Base-by-base conservation (phyloP, 495 filamentous ascomycete species). In the Aspergillus sclerotioniger region DNA sequence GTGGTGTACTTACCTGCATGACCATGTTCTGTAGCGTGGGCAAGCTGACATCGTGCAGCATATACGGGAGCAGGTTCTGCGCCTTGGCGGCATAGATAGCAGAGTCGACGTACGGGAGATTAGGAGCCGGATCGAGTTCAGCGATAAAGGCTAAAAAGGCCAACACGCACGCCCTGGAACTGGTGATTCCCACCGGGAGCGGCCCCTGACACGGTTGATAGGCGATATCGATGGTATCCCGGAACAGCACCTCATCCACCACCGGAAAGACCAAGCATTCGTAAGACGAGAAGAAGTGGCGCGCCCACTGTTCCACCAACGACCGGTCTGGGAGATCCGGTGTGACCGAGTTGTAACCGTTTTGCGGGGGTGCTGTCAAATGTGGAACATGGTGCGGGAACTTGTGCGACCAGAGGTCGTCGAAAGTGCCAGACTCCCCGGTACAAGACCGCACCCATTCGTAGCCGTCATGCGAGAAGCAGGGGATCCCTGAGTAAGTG, bases 401-500 rank as follows among this genome's bases (percentile, higher is more conserved):
- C 33, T 43, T 20, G 12, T n/a, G 20, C 3, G 51, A 12, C 16
- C 8, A 16, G 35, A 39, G 4, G 16, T 12, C 32, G 10, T 53
- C 35, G n/a, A 53, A 53, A 1, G n/a, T 53, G 19, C 15, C 20
- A 13, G 12, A 19, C 12, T 53, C 32, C 3, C 51, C 51, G 51
- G 51, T 53, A 17, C 32, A 21, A 21, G 51, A 53, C 8, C 32
- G 32, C 6, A 53, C 35, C 51, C 51, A 53, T n/a, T 53, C 32
- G 12, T 53, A 32, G 1, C 51, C 51, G 16, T 53, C 51, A 21
- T 37, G 32, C 10, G 51, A 53, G 20, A 53, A 41, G 51, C 32
- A 33, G 3, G 51, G 51, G 12, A 53, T 53, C 13, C 51, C 51
- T 16, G 17, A 39, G 19, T 53, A 53, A 12, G 51, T 20, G 16